Base-by-base conservation (phyloP, 257 asterid species). In the Scutellaria galericulata region DNA sequence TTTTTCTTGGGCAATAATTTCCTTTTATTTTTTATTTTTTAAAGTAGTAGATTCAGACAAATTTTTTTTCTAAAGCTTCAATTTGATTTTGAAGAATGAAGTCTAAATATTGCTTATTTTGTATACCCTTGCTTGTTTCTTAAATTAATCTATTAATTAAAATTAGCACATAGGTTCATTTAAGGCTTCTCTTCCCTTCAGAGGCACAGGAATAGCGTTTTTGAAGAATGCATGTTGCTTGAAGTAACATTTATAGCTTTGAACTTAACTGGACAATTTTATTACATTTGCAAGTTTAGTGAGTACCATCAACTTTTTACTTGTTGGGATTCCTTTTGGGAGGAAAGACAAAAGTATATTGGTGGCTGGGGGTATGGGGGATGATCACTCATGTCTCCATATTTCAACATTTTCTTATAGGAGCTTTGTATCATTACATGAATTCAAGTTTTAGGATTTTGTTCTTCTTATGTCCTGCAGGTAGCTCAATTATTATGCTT, bases 401-500 rank as follows among this genome's bases (percentile, higher is more conserved):
- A 56, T 50, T 14, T 18, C 51, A 64, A 52, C 15, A 11, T 40
- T 53, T 58, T 37, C 50, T 27, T 45, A 14, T 45, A 24, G 58
- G 76, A 61, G 42, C 59, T 67, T 48, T 69, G 18, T 46, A 42
- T 60, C 57, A 4, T 62, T 24, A 20, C 71, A 52, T 24, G 57
- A 66, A 64, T 66, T 18, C 41, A 61, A 47, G 9, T 18, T 10
- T 12, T 41, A 10, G 53, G 27, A 7, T 42, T 71, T 3, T 66
- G 27, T 67, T 62, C 40, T 24, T 39, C 37, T 72, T 39, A 2
- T 51, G 5, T 22, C 18, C 15, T 35, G 41, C 58, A 37, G 57
- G 52, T 40, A 51, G 44, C 80, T 59, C 27, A 63, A 31, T 53
- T 54, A 12, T 39, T 54, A 62, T 35, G 79, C 24, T 73, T 52